Percentiles rank a stretch among this genome's conserved stretches.
Conservation (phyloP, 768 basidiomycete species). For the Mycena galopus region DNA sequence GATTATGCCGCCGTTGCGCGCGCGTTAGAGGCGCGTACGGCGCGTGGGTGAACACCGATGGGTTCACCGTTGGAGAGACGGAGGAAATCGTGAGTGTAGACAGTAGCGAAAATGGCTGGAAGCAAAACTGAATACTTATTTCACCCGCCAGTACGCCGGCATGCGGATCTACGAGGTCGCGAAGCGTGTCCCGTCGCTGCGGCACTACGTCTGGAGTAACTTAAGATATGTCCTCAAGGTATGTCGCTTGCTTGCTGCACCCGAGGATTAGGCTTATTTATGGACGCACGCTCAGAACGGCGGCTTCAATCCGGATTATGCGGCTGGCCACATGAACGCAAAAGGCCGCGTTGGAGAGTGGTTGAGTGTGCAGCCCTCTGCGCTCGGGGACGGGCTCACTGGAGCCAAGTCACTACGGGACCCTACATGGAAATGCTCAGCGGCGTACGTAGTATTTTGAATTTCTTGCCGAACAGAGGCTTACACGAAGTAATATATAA, state of each 20-base stretch:
- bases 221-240: neutral
- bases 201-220: neutral
- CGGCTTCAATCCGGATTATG: neutral
- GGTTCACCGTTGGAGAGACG: neutral
- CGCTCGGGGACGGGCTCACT: neutral
- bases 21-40: slow-evolving; percentile 53
- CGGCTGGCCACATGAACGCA: neutral
- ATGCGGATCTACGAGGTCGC: neutral
- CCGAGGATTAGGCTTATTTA: neutral
- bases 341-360: neutral
- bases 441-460: neutral
- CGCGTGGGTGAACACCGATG: slow-evolving; percentile 18
- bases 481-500: neutral
- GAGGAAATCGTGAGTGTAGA: neutral
- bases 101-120: neutral
- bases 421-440: neutral
- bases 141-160: neutral
- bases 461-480: neutral
- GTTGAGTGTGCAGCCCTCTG: neutral
- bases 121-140: neutral
- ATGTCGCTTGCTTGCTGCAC: neutral
- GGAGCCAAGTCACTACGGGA: neutral
- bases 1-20: slow-evolving; percentile 45
- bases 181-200: neutral
- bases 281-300: neutral